These are phyloP conservation scores for Ricinus communis DNA, from an alignment of 345 rosid genomes.

Conservation along the genomic window DNA sequence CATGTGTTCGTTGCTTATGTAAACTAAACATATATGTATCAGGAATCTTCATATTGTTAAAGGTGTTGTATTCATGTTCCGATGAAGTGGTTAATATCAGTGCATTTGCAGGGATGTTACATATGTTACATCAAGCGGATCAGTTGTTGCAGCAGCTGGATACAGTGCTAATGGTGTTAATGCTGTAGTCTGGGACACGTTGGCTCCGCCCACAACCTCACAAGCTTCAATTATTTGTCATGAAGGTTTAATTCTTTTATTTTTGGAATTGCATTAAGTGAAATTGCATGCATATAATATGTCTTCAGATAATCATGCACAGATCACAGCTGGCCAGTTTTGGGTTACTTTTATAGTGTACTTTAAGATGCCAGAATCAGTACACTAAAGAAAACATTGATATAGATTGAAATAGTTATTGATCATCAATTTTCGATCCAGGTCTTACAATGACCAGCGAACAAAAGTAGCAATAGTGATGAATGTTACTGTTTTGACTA, in stretches of 20 bases:
- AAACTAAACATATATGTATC: background rate
- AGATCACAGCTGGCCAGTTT: background rate
- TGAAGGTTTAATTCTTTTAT: constrained; percentile 55
- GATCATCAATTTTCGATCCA: background rate
- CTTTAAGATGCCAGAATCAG: background rate
- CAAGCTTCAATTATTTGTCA: constrained; percentile 81
- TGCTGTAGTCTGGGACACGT: constrained; percentile 91
- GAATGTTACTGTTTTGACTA: background rate
- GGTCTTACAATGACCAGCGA: background rate
- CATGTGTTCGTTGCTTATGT: background rate
- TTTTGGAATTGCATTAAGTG: background rate
- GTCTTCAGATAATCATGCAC: background rate
- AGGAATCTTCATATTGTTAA: constrained; percentile 7
- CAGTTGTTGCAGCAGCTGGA: constrained; percentile 84
- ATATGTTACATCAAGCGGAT: constrained; percentile 87
- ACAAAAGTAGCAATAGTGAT: background rate
- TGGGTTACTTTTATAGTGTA: background rate
- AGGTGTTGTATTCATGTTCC: constrained; percentile 3
- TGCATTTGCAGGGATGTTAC: constrained; percentile 67
- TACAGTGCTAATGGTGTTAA: constrained; percentile 73
- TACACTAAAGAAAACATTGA: background rate
- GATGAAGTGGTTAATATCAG: constrained; percentile 2
- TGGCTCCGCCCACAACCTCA: constrained; percentile 88
- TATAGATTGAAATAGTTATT: background rate
- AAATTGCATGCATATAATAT: background rate